Evolutionary conservation across 169 alveolate genomes (phyloP), one percentile per base, ranked within the genome.

Genomic region (Plasmodium yoelii): DNA sequence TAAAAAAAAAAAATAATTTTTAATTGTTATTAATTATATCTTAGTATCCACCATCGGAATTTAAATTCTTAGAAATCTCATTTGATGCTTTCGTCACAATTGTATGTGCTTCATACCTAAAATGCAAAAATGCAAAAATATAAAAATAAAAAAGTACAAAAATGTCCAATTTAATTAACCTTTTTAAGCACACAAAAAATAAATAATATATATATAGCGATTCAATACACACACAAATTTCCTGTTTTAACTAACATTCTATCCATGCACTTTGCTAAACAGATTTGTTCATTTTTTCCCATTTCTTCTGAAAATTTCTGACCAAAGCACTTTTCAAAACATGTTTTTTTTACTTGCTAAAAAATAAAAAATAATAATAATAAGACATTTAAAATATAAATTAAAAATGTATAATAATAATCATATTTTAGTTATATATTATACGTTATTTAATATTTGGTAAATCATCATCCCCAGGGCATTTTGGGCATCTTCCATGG

Each of bases 261-360:
- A 65, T 96, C 98, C 98, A 96, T 95, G 93, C 98, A 96, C 73
- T 96, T 96, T 18, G 98, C 97, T 39, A 95, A 64, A 74, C 97
- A 95, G 18, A 95, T 92, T 72, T 94, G 96, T 68, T 95, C 97
- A 53, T 61, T 73, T 91, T 94, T 94, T 57, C 93, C 88, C 93
- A 96, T 65, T 63, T 90, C 73, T 73, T 94, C 97, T 22, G 93
- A 94, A 72, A 96, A 94, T 60, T 93, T 93, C 53, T 70, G 90
- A 74, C 94, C 94, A 56, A 96, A 93, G 68, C 98, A 96, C 80
- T 96, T 96, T 75, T 94, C 95, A 74, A 95, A 95, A 87, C 98
- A 96, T 3, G 96, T 95, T 90, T 96, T 95, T 87, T 95, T 87
- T 64, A 95, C 97, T 94, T 96, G 95, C 96, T 93, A 72, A 39